phyloP scores from a whole-genome alignment of 768 basidiomycete species.

The Tulasnella sp. region DNA sequence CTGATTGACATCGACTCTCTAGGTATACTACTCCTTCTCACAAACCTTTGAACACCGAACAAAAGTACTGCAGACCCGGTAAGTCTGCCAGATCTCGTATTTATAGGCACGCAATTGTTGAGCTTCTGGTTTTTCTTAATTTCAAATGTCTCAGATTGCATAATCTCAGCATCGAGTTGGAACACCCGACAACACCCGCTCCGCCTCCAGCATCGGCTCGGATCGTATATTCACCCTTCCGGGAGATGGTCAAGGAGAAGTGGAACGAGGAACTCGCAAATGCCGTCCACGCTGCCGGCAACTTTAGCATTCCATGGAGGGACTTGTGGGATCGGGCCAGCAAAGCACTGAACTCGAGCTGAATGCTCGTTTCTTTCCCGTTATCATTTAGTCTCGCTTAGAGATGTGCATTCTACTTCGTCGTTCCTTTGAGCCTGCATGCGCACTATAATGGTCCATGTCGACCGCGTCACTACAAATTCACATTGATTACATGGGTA shows the following conservation, averaged over 20 bases:
- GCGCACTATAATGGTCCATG: neutral
- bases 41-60: slow-evolving; percentile 19
- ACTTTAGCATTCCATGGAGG: slow-evolving; percentile 13
- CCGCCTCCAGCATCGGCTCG: slow-evolving; percentile 6
- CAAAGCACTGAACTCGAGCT: neutral
- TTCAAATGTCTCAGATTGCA: slow-evolving; percentile 2
- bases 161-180: slow-evolving; percentile 12
- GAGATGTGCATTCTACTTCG: neutral
- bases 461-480: neutral
- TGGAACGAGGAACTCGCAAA: slow-evolving; percentile 21
- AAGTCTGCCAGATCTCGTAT: neutral
- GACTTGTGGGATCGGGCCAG: neutral
- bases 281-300: neutral
- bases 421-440: neutral
- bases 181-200: neutral
- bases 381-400: neutral
- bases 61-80: slow-evolving; percentile 14
- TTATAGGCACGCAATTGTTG: neutral
- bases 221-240: slow-evolving; percentile 15
- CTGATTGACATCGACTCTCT: neutral
- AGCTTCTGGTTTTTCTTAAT: neutral
- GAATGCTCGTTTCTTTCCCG: neutral
- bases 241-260: slow-evolving; percentile 19
- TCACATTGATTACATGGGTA: neutral
- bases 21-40: slow-evolving; percentile 26